Percentiles rank a stretch among this genome's conserved stretches.
Evolutionary conservation across 83 land plant genomes (phyloP).

Genomic region (Thuja plicata): DNA sequence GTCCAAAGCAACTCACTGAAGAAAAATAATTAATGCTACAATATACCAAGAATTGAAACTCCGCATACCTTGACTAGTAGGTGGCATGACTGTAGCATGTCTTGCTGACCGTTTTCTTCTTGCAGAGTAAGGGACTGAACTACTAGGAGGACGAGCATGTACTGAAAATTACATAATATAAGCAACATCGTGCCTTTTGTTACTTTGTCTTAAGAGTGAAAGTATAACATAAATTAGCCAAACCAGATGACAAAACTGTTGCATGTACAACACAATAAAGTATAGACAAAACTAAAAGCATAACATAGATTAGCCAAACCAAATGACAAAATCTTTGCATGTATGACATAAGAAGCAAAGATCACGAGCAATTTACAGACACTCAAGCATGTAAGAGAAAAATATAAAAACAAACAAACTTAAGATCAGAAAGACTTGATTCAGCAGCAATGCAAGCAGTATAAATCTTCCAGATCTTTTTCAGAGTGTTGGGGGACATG

Average conservation of each 20-base stretch:
- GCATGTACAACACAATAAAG: not conserved
- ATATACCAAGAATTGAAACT: not conserved
- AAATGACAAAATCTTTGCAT: not conserved
- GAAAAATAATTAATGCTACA: not conserved
- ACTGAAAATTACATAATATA: constrained; percentile 4
- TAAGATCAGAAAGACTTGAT: not conserved
- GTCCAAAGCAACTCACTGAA: not conserved
- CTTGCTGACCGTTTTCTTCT: constrained; percentile 6
- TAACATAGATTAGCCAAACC: not conserved
- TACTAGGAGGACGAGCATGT: not conserved
- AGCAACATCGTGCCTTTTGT: not conserved
- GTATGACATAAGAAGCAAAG: not conserved
- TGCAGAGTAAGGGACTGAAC: constrained; percentile 1
- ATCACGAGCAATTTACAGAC: not conserved
- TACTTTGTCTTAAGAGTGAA: not conserved
- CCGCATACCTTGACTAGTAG: not conserved
- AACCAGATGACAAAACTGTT: not conserved
- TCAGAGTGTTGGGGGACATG: not conserved
- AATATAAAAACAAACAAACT: not conserved
- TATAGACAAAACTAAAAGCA: not conserved
- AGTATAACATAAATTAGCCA: not conserved
- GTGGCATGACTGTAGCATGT: not conserved
- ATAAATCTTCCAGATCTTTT: not conserved
- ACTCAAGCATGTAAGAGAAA: not conserved
- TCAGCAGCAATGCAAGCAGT: not conserved